A percentile compares a stretch with the other conserved stretches of the same genome.
Evolutionary conservation across 352 stramenopile genomes (phyloP).

Genomic region (Discostella stelligera): DNA sequence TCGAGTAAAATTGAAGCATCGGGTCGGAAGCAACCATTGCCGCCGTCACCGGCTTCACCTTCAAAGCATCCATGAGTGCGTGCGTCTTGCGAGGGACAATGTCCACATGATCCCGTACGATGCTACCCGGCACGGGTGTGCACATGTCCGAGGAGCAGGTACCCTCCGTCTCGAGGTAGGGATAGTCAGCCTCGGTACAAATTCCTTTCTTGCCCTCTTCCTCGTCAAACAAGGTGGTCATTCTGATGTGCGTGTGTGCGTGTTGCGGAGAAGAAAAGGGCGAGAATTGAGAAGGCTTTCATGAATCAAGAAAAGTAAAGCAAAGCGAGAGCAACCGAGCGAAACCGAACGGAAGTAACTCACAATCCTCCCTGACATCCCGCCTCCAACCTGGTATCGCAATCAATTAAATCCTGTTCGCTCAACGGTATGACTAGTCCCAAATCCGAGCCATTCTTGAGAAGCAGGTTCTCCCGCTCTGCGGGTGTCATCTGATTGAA

Average conservation of each 20-base stretch:
- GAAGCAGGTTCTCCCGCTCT: neutral
- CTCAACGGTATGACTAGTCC: conserved; percentile 89
- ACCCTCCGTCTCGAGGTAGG: conserved; percentile 83
- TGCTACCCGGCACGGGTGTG: conserved; percentile 82
- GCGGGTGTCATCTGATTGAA: conserved; percentile 40
- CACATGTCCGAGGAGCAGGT: conserved; percentile 78
- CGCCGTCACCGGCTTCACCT: conserved; percentile 91
- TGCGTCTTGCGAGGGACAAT: conserved; percentile 85
- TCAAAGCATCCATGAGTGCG: conserved; percentile 87
- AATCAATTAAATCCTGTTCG: conserved; percentile 98
- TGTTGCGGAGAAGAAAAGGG: neutral
- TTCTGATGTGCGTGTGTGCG: conserved; percentile 54
- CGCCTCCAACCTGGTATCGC: conserved; percentile 88
- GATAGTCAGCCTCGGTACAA: conserved; percentile 93
- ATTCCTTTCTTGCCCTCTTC: conserved; percentile 90
- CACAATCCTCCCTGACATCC: conserved; percentile 94
- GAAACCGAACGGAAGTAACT: conserved; percentile 29
- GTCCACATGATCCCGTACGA: conserved; percentile 88
- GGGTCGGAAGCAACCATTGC: conserved; percentile 92
- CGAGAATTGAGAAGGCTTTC: too few species aligned
- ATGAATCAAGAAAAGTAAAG: too few species aligned
- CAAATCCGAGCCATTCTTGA: conserved; percentile 21
- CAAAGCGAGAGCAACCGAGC: neutral
- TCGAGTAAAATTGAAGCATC: conserved; percentile 95
- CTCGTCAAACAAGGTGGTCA: conserved; percentile 96